phyloP scores from a whole-genome alignment of 2,329 filamentous ascomycete species.

The Xylariaceae sp. region DNA sequence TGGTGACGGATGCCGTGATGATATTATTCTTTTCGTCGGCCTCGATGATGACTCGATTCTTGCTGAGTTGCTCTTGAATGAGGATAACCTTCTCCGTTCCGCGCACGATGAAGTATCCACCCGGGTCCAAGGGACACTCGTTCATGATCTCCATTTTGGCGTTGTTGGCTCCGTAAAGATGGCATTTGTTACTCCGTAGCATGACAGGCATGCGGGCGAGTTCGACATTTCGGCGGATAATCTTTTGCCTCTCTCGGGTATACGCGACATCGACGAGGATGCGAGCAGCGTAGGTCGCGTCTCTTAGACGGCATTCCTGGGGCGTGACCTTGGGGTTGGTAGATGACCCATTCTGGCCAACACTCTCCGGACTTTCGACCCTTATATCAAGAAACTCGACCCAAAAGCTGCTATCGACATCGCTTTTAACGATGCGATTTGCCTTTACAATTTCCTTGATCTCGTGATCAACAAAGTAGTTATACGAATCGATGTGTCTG shows the following conservation, averaged over 20 bases:
- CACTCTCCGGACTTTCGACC: constrained; percentile 72
- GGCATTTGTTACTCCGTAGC: constrained; percentile 92
- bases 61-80: constrained; percentile 97
- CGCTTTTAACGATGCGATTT: constrained; percentile 81
- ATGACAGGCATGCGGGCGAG: constrained; percentile 94
- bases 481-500: constrained; percentile 92
- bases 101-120: constrained; percentile 95
- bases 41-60: constrained; percentile 98
- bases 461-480: constrained; percentile 95
- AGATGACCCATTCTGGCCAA: constrained; percentile 66
- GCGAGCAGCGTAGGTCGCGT: constrained; percentile 96
- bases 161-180: constrained; percentile 76
- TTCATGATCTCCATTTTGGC: constrained; percentile 86
- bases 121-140: constrained; percentile 92
- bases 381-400: constrained; percentile 91
- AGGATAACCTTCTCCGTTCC: constrained; percentile 98
- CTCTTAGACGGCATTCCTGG: constrained; percentile 91
- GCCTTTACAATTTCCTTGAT: constrained; percentile 95
- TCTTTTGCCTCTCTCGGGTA: constrained; percentile 69
- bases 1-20: constrained; percentile 92
- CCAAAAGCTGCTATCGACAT: constrained; percentile 89
- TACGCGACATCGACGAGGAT: constrained; percentile 92
- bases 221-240: constrained; percentile 68
- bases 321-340: constrained; percentile 74
- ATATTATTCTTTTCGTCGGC: constrained; percentile 86